Evolutionary conservation across 441 rosid species (phyloP), one percentile per base, ranked within the genome.

Genomic region (Populus hybrid): DNA sequence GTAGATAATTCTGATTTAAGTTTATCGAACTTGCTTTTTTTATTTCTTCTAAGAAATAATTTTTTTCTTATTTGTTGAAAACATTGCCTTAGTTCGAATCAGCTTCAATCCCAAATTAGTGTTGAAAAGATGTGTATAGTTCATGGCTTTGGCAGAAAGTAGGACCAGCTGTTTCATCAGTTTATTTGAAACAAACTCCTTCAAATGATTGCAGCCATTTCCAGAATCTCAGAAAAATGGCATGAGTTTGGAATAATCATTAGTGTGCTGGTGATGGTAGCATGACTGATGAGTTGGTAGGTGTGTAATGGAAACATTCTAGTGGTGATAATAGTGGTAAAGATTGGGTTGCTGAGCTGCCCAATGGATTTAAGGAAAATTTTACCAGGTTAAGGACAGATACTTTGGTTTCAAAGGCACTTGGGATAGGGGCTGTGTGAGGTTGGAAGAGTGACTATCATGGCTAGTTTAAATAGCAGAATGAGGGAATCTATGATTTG

Each of bases 401-500:
- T 75, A 40, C 30, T 57, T 30, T 57, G 32, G 70, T 38, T 23
- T 26, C 5, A 57, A 38, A 32, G 24, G 69, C 73, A 53, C 14
- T 5, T 74, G 63, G 5, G 28, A 59, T 10, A 23, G 72, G 75
- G 59, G 50, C 67, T 72, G 23, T 50, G n/a, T 42, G 12, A 77
- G 16, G 23, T 66, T 74, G 61, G 69, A 76, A 69, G 64, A 14
- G 46, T 71, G 38, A 75, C 18, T 30, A 19, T 74, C 14, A 67
- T 16, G 79, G 28, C 16, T 46, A 26, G 75, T 71, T 70, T 67
- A 34, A 61, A 59, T 67, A n/a, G 65, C 11, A 34, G 26, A 75
- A 57, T 28, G 38, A 66, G 9, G 40, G 16, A 70, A 36, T 53
- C 2, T 23, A 30, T 57, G 23, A 61, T 36, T 24, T 76, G 36